Conservation (phyloP, 1,139 yeast species). For the Blastobotrys raffinosifermentans region DNA sequence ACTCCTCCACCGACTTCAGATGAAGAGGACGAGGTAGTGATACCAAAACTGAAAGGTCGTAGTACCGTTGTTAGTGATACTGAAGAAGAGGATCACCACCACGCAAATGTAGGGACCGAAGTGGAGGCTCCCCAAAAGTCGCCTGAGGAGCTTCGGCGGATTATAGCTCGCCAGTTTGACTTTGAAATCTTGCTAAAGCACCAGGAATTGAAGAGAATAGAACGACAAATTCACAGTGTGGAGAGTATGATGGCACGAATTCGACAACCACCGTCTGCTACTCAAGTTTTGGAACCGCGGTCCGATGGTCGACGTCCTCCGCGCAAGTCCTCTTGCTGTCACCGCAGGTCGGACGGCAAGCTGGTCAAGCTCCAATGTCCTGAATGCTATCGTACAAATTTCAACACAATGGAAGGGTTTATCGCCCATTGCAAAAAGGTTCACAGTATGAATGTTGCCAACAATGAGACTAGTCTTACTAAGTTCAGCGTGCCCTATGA, state of each 20-base stretch:
- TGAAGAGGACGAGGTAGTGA: slow-evolving; percentile 1
- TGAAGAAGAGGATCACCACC: neutral
- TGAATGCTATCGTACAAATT: slow-evolving; percentile 60
- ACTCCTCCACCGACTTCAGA: slow-evolving; percentile 3
- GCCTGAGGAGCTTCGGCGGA: slow-evolving; percentile 4
- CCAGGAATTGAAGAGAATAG: slow-evolving; percentile 53
- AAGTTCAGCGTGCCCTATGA: slow-evolving; percentile 57
- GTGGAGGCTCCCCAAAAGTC: neutral
- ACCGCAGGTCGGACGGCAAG: slow-evolving; percentile 66
- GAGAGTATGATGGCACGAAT: neutral
- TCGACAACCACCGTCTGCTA: slow-evolving; percentile 13
- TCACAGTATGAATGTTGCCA: slow-evolving; percentile 63
- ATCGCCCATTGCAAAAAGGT: slow-evolving; percentile 71
- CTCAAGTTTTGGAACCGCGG: slow-evolving; percentile 9
- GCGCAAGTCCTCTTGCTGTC: slow-evolving; percentile 40
- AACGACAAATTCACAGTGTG: slow-evolving; percentile 21
- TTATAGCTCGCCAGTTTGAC: slow-evolving; percentile 48
- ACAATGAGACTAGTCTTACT: slow-evolving; percentile 71
- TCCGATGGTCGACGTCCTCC: slow-evolving; percentile 2
- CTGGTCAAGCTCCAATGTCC: slow-evolving; percentile 64
- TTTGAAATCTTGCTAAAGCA: slow-evolving; percentile 67
- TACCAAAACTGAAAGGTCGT: no score
- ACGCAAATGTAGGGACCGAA: neutral
- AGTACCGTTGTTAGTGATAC: neutral
- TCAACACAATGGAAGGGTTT: slow-evolving; percentile 76